Evolutionary conservation across 1,284 basidiomycete species (phyloP), one percentile per base, ranked within the genome.

Genomic region (Puccinia hordei): DNA sequence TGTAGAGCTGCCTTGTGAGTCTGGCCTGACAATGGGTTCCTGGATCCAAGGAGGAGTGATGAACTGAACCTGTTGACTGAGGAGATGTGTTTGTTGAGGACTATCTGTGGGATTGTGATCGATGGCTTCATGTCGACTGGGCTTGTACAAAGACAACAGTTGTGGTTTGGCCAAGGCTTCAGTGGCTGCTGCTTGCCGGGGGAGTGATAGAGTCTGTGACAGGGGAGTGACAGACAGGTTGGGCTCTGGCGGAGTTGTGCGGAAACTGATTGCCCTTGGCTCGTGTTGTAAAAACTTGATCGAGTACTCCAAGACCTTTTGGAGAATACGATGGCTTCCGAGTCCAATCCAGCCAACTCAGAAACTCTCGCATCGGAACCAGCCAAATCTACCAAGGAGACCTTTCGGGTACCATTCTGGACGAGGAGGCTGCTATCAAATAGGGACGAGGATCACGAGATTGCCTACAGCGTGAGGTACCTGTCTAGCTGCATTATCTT

Each of bases 401-500:
- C 13, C 2, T 19, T 59, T 12, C 57, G 57, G 9, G 19, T 55
- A 6, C 46, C 46, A 72, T 72, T 72, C 41, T 72, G 69, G 69
- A 72, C 69, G 5, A 72, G 49, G 19, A 49, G 69, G 22, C 30
- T 72, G 49, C 41, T 55, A 1, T 72, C 69, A 15, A 72, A 49
- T n/a, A 49, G 22, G 33, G 69, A 72, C 24, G 41, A 46, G 51
- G 69, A 72, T 33, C 41, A 55, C 51, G n/a, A 55, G 51, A 72
- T 72, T 33, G 69, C 69, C 51, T 72, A 72, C 69, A 49, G 33
- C 33, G 69, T 72, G 51, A 53, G 24, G 22, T 49, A 35, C 33
- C 30, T 55, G 15, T 51, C 38, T 22, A 3, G 24, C 33, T 24
- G 38, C 38, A 41, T 41, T 41, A 41, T 12, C 38, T 41, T 4